Conservation (phyloP, 257 asterid genomes). For the Solanum peruvianum region DNA sequence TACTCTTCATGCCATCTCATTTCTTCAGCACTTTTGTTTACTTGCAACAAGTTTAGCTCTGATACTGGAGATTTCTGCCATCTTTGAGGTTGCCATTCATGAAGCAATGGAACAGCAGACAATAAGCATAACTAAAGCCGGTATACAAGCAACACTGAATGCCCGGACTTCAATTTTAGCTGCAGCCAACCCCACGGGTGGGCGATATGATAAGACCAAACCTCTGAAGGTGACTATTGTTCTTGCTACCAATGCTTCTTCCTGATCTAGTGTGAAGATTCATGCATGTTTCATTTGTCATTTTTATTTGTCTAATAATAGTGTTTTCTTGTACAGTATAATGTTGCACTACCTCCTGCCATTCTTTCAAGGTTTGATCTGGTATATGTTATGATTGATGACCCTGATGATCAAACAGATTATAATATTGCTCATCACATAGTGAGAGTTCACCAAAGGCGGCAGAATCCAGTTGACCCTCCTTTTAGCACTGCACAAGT, state of each 20-base stretch:
- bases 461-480: constrained; percentile 76
- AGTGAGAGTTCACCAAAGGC: constrained; percentile 87
- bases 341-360: constrained; percentile 99
- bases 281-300: neutral
- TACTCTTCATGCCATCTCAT: neutral
- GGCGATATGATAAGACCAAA: constrained; percentile 93
- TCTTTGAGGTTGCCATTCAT: constrained; percentile 86
- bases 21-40: neutral
- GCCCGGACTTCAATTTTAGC: constrained; percentile 98
- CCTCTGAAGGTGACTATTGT: constrained; percentile 68
- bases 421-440: constrained; percentile 90
- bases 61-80: neutral
- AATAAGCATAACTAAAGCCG: constrained; percentile 98
- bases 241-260: neutral
- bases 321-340: constrained; percentile 51
- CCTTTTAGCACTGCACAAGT: constrained; percentile 70
- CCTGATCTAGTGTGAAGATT: neutral
- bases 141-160: constrained; percentile 96
- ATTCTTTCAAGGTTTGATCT: constrained; percentile 97
- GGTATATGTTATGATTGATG: constrained; percentile 97
- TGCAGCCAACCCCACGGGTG: constrained; percentile 99
- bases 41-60: neutral
- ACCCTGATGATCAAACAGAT: constrained; percentile 93
- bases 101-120: constrained; percentile 99
- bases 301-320: neutral